A percentile compares a stretch with the other conserved stretches of the same genome.
phyloP scores from a whole-genome alignment of 805 yeast species.

The Saccharomycopsis vini region DNA sequence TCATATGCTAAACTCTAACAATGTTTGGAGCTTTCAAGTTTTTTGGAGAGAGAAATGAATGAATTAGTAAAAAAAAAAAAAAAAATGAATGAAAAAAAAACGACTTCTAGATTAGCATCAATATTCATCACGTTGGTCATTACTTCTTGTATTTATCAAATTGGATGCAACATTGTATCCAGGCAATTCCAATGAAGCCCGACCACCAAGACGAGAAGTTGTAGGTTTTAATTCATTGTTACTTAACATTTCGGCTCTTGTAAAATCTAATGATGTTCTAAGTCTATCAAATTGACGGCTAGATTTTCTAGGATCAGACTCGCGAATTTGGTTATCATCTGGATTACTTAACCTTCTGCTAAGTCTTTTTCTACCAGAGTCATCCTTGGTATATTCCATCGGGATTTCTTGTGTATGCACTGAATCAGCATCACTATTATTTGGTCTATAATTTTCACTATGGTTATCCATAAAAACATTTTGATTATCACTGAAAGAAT shows the following conservation, averaged over 20 bases:
- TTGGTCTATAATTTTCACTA: background rate
- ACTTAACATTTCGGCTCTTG: slow-evolving; percentile 15
- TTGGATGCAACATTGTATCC: slow-evolving; percentile 16
- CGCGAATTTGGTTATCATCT: background rate
- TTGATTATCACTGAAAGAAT: background rate
- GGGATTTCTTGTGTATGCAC: slow-evolving; percentile 15
- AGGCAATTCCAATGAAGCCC: slow-evolving; percentile 19
- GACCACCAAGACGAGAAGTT: slow-evolving; percentile 10
- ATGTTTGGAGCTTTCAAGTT: no score
- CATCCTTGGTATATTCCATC: slow-evolving; percentile 13
- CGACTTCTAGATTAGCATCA: background rate
- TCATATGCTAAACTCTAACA: background rate
- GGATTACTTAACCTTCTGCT: slow-evolving; percentile 4
- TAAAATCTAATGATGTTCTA: slow-evolving; percentile 14
- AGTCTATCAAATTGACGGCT: background rate
- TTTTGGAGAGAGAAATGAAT: no score
- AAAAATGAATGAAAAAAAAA: background rate
- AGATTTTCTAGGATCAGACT: background rate
- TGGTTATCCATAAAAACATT: background rate
- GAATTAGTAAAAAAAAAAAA: background rate
- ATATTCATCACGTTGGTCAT: no score
- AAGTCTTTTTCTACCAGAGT: slow-evolving; percentile 2
- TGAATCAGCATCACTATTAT: background rate
- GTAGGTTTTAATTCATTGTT: slow-evolving; percentile 15
- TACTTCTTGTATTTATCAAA: slow-evolving; percentile 5